Evolutionary conservation across 176 grass and related monocot genomes (phyloP).

Genomic region (Hyparrhenia diplandra): DNA sequence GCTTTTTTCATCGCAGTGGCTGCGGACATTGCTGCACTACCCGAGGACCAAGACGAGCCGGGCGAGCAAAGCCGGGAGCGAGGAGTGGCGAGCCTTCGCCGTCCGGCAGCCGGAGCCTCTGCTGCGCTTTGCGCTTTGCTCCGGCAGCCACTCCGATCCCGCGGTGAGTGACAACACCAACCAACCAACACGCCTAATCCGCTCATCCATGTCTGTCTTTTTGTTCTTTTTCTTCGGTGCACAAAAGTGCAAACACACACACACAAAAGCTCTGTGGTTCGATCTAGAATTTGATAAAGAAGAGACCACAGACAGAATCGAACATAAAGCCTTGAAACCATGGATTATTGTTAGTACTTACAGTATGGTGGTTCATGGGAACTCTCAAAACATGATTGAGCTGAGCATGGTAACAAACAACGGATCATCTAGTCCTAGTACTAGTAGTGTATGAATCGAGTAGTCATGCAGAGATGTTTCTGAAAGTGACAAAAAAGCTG

Average conservation of each 20-base stretch:
- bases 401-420: too few species aligned
- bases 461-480: slow-evolving; percentile 23
- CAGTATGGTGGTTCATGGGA: not conserved
- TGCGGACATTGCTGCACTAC: slow-evolving; percentile 70
- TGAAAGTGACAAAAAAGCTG: slow-evolving; percentile 37
- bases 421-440: not conserved
- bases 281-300: not conserved
- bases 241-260: not conserved
- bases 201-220: not conserved
- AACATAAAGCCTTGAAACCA: not conserved
- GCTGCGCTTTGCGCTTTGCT: slow-evolving; percentile 84
- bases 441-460: not conserved
- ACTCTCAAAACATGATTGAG: slow-evolving; percentile 5
- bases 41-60: slow-evolving; percentile 69
- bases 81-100: slow-evolving; percentile 65
- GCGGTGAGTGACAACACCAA: slow-evolving; percentile 53
- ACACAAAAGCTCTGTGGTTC: not conserved
- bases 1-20: slow-evolving; percentile 62
- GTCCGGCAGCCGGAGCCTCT: slow-evolving; percentile 72
- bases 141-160: slow-evolving; percentile 92
- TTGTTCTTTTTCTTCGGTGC: not conserved
- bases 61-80: slow-evolving; percentile 47
- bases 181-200: too few species aligned
- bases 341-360: not conserved
- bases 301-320: not conserved